Evolutionary conservation across 176 grass and related monocot genomes (phyloP), one percentile per base, ranked within the genome.

Genomic region (Carex scoparia): DNA sequence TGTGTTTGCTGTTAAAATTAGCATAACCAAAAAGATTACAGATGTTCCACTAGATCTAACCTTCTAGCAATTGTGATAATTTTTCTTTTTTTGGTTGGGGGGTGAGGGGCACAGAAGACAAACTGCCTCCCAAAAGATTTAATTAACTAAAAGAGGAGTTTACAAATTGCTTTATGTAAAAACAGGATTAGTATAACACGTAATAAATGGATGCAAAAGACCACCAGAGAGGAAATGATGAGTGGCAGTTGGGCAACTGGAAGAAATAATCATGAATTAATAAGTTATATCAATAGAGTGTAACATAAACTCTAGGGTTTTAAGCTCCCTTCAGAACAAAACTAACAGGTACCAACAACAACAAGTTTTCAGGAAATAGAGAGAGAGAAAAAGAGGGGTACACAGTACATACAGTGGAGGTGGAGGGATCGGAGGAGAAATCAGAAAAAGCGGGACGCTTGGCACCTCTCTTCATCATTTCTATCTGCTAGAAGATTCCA

Each of bases 401-500:
- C 91, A 49, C 1, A 49, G 9, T 51, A 51, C 48, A 51, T 8
- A 51, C 48, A 33, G 77, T 87, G 18, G 88, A 72, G 27, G 54
- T 46, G 40, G 86, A 77, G 61, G 18, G 55, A 57, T 70, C 53
- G 74, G 75, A 79, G 76, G 81, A 81, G 68, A 69, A 83, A 54
- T 85, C 79, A 4, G 86, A 85, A 48, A 87, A 75, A 16, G 81
- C 84, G 8, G 87, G 65, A 79, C 91, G 91, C 68, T 93, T 93
- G 69, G 87, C 81, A 87, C 84, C 91, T 86, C 81, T 86, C 84
- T 84, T 82, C 85, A 87, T 88, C 85, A 83, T 81, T 18, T 27
- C 10, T 49, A 32, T 13, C 13, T 84, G 18, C 62, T 64, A 64
- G 7, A 48, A 0, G 18, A 87, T 84, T 87, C 85, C 84, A 81